Conservation (phyloP, 2,329 filamentous ascomycete species). For the Aspergillus calidoustus region DNA sequence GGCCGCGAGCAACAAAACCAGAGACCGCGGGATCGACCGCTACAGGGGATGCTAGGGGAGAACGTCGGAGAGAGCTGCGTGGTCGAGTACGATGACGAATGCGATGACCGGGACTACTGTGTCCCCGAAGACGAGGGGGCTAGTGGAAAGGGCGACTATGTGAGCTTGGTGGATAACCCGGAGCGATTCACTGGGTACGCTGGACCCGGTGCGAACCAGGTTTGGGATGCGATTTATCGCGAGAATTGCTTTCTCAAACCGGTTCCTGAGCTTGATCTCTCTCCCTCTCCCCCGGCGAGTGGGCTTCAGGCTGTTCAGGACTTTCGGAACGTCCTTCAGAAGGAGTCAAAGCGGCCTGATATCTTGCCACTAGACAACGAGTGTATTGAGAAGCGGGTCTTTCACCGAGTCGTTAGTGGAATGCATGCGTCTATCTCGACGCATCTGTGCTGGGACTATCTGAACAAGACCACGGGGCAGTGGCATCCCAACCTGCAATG, state of each 20-base stretch:
- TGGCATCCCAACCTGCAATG: constrained; percentile 92
- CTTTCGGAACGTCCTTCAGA: constrained; percentile 63
- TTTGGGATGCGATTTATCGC: constrained; percentile 95
- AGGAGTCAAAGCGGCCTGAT: constrained; percentile 50
- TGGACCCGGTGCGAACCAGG: constrained; percentile 80
- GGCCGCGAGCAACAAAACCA: constrained; percentile 74
- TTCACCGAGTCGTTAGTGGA: constrained; percentile 91
- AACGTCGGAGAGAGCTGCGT: constrained; percentile 94
- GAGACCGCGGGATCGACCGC: constrained; percentile 68
- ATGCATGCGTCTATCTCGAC: constrained; percentile 99
- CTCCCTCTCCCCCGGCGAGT: constrained; percentile 41
- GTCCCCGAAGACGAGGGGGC: constrained; percentile 92
- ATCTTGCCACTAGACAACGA: constrained; percentile 82
- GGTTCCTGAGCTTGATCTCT: constrained; percentile 33
- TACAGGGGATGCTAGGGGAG: constrained; percentile 82
- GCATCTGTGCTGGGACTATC: constrained; percentile 92
- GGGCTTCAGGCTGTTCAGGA: constrained; percentile 63
- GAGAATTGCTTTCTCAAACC: constrained; percentile 87
- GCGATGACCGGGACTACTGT: constrained; percentile 95
- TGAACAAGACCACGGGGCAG: constrained; percentile 91
- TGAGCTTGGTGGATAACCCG: constrained; percentile 89
- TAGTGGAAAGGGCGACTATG: constrained; percentile 89
- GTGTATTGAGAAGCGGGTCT: constrained; percentile 97
- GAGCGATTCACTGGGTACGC: constrained; percentile 95
- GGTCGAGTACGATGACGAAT: constrained; percentile 96